A percentile compares a stretch with the other conserved stretches of the same genome.
phyloP scores from a whole-genome alignment of 768 basidiomycete genomes.

The Naematelia encephala region DNA sequence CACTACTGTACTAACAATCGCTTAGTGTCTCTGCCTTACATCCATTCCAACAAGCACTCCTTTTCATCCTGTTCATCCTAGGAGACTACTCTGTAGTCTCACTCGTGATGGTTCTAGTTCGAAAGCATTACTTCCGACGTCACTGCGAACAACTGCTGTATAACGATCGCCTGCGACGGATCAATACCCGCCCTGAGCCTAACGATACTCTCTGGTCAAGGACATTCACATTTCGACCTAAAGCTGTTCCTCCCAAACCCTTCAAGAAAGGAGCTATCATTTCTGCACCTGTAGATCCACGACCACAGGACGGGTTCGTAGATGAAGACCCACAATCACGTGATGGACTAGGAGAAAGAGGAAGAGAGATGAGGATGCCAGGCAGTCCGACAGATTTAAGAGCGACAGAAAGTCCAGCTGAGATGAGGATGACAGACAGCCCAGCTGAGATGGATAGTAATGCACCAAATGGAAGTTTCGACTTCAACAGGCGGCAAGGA shows the following conservation, averaged over 20 bases:
- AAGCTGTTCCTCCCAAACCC: background rate
- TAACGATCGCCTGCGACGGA: constrained; percentile 26
- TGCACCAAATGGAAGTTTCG: too few species aligned
- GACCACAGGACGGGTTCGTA: background rate
- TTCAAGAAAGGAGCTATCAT: background rate
- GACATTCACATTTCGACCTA: background rate
- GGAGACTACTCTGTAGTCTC: constrained; percentile 35
- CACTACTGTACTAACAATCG: too few species aligned
- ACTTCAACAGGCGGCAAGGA: too few species aligned
- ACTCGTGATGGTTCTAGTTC: constrained; percentile 39
- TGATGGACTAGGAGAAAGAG: too few species aligned
- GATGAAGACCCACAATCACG: background rate
- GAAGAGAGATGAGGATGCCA: too few species aligned
- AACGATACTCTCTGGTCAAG: background rate
- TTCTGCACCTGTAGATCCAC: background rate
- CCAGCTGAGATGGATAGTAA: background rate
- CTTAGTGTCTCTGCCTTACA: constrained; percentile 19
- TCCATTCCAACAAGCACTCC: constrained; percentile 23
- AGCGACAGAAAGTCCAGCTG: too few species aligned
- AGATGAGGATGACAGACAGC: too few species aligned
- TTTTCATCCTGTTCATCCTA: constrained; percentile 25
- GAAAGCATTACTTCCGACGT: constrained; percentile 34
- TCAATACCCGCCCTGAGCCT: constrained; percentile 16
- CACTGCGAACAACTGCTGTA: constrained; percentile 35
- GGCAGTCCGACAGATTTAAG: too few species aligned